Evolutionary conservation across 2,329 filamentous ascomycete genomes (phyloP), one percentile per base, ranked within the genome.

Genomic region (Trichoderma semiorbis): DNA sequence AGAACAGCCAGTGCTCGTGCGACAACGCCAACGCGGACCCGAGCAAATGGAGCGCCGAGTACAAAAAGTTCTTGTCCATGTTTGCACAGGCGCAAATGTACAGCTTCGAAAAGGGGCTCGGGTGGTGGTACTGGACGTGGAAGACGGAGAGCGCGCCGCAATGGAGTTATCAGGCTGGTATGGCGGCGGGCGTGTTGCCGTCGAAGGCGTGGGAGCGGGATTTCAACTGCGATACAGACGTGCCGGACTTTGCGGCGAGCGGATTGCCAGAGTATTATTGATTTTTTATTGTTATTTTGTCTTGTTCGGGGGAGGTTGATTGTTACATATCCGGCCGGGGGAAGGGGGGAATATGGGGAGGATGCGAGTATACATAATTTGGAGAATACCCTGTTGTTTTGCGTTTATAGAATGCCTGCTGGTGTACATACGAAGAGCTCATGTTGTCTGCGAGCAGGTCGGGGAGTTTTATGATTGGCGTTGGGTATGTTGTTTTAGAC

Each of bases 51-150:
- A 90, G 87, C 47, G 84, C 85, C 72, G 83, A 84, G 5, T 99
- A 99, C 83, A 97, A 96, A 83, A 84, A 90, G 75, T 98, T 95
- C 82, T 85, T 99, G 74, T 88, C 89, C 75, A 93, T 93, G 82
- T 98, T 98, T 82, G 96, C 96, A 7, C 92, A 97, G 82, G 96
- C 95, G 69, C 96, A 99, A 84, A 99, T 99, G 93, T 87, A 91
- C 76, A 93, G 91, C 72, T 99, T 98, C 78, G 95, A 98, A 81
- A 90, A 91, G 74, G 94, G 93, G 7, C 96, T 93, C 91, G 96
- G 96, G 63, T 99, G 96, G 96, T 98, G 97, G 84, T 99, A 99
- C 83, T 99, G 96, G 96, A 98, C 95, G 39, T 97, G 96, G 95
- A 89, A 94, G 82, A 97, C 95, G 34, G 95, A 98, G 84, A 86